phyloP scores from a whole-genome alignment of 345 rosid species.

The Arabis hirsuta region DNA sequence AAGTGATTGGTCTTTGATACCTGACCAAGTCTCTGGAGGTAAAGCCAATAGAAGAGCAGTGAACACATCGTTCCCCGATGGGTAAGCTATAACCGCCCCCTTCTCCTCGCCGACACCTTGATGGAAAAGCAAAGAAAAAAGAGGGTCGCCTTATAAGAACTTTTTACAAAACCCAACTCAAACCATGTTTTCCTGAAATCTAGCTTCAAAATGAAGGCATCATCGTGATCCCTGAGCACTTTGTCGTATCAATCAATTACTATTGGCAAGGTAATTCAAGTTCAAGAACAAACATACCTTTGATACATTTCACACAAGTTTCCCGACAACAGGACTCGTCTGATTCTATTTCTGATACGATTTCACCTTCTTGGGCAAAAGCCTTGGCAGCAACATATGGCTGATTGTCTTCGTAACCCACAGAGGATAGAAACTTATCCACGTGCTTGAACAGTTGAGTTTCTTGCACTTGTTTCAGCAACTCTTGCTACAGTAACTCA shows the following conservation, averaged over 20 bases:
- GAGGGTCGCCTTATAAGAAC: not conserved
- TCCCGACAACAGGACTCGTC: conserved; percentile 58
- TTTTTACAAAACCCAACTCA: not conserved
- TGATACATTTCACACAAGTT: conserved; percentile 67
- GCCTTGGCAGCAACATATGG: conserved; percentile 55
- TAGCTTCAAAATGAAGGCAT: not conserved
- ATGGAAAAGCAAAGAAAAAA: conserved; percentile 27
- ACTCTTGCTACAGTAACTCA: conserved; percentile 47
- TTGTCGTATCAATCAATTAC: not conserved
- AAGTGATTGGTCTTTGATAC: conserved; percentile 68
- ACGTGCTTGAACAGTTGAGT: conserved; percentile 53
- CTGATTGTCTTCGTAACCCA: conserved; percentile 49
- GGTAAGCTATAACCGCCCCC: conserved; percentile 51
- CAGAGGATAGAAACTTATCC: conserved; percentile 53
- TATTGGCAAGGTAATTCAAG: not conserved
- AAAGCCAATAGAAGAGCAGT: conserved; percentile 86
- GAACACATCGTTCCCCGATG: conserved; percentile 66
- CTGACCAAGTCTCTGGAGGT: conserved; percentile 78
- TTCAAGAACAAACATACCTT: conserved; percentile 35
- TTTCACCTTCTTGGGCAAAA: conserved; percentile 66
- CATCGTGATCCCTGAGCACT: not conserved
- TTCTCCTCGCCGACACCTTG: conserved; percentile 62
- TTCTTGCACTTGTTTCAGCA: conserved; percentile 54
- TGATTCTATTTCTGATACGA: conserved; percentile 50
- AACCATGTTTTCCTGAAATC: not conserved